A percentile compares a stretch with the other conserved stretches of the same genome.
Conservation (phyloP, 768 basidiomycete species). For the Amanita molliuscula region DNA sequence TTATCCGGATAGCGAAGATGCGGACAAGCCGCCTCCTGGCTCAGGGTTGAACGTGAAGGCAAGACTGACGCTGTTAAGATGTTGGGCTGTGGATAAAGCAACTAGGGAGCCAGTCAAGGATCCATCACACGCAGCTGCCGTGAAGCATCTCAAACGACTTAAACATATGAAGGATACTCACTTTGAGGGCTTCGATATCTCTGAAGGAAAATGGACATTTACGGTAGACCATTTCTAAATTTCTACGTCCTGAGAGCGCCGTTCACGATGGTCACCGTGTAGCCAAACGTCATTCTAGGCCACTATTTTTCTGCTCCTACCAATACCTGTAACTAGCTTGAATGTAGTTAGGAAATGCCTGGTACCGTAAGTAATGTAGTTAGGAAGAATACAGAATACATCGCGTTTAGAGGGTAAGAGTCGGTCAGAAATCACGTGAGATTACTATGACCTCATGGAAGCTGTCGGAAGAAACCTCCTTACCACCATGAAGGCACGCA, state of each 20-base stretch:
- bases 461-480: not conserved
- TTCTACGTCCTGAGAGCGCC: not conserved
- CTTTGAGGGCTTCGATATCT: conserved; percentile 72
- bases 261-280: not conserved
- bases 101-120: conserved; percentile 88
- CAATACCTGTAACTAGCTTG: no score
- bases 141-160: conserved; percentile 71
- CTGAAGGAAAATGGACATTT: conserved; percentile 88
- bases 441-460: not conserved
- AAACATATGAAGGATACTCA: conserved; percentile 79
- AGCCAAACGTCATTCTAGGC: not conserved
- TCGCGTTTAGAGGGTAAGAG: no score
- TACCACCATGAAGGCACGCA: not conserved
- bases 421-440: not conserved
- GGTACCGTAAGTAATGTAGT: no score
- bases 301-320: no score
- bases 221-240: conserved; percentile 84
- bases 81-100: conserved; percentile 88
- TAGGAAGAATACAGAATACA: no score
- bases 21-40: conserved; percentile 74
- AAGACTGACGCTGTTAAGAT: conserved; percentile 61
- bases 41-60: conserved; percentile 87
- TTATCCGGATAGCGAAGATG: conserved; percentile 84
- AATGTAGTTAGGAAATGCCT: no score
- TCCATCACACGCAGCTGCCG: conserved; percentile 50